Conservation (phyloP, 2,329 filamentous ascomycete genomes). For the Microsporum ferrugineum region DNA sequence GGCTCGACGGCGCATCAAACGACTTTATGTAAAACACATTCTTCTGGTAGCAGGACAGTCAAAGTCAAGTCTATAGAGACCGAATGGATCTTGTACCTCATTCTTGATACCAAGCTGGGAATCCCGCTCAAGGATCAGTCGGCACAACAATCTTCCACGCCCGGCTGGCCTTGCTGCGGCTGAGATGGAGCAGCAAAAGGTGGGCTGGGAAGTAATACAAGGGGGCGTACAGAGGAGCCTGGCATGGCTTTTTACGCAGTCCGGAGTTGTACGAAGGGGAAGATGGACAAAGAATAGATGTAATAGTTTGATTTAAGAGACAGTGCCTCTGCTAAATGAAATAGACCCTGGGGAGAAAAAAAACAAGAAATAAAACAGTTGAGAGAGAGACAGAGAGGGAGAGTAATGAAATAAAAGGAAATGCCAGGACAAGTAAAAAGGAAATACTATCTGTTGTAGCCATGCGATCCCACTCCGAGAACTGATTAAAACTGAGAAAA, state of each 20-base stretch:
- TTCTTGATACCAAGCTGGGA: not conserved
- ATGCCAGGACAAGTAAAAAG: not conserved
- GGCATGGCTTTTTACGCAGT: not conserved
- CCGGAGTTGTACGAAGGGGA: not conserved
- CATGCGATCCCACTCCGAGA: conserved; percentile 1
- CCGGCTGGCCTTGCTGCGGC: not conserved
- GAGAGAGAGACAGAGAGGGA: not conserved
- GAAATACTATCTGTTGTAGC: not conserved
- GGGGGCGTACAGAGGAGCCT: not conserved
- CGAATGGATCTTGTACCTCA: not conserved
- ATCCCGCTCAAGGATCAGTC: not conserved
- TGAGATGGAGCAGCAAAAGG: not conserved
- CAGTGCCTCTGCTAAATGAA: not conserved
- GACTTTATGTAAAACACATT: not conserved
- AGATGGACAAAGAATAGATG: not conserved
- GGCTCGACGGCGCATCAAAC: not conserved
- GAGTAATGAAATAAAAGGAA: not conserved
- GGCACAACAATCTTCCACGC: not conserved
- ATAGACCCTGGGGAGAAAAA: not conserved
- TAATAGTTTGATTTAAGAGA: not conserved
- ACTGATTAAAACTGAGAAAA: not conserved
- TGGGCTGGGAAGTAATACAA: not conserved
- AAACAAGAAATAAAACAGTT: not conserved
- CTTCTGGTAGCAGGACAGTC: not conserved
- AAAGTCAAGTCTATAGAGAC: no score